Evolutionary conservation across 805 yeast species (phyloP), one percentile per base, ranked within the genome.

Genomic region (Pichia phayaonensis): DNA sequence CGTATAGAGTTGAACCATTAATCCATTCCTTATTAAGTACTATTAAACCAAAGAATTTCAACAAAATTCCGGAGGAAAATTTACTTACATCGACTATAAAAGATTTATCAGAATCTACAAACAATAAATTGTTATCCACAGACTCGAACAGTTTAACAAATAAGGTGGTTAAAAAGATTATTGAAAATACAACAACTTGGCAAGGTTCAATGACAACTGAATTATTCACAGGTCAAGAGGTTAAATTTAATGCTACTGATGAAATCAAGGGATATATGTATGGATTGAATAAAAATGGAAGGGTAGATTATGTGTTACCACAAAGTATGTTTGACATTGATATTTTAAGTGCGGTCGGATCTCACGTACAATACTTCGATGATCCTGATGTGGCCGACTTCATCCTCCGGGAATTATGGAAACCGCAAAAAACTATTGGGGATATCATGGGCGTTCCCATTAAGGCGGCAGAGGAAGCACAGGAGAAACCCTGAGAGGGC

Each of bases 341-440:
- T 27, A 65, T 89, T 36, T 73, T 92, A 12, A 78, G 89, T 3
- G 94, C 96, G 0, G 34, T 92, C 10, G 86, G 86, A 46, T 94
- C 98, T 0, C 99, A 92, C 65, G 81, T 87, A 15, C 81, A 88
- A 44, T 92, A 92, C 64, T 84, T 92, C 63, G 96, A 89, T 61
- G 95, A 89, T 58, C 75, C 80, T 46, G 90, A 90, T 59, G 81
- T 92, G 38, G 90, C 95, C 0, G 84, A 84, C 1, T 90, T 92
- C 58, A 65, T 92, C 6, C 66, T 90, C 62, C 23, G 72, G 44
- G 90, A 89, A 61, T 62, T 85, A 10, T 62, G 63, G 65, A 50
- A 53, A 38, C 34, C 39, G 5, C 13, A n/a, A 13, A 12, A 7
- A 44, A 24, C 29, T 29, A 8, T n/a, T 40, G 34, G 18, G 10